A percentile compares a stretch with the other conserved stretches of the same genome.
These are phyloP conservation scores for Heimioporus punctisporus DNA, from an alignment of 1,284 basidiomycete genomes.

Conservation along the genomic window DNA sequence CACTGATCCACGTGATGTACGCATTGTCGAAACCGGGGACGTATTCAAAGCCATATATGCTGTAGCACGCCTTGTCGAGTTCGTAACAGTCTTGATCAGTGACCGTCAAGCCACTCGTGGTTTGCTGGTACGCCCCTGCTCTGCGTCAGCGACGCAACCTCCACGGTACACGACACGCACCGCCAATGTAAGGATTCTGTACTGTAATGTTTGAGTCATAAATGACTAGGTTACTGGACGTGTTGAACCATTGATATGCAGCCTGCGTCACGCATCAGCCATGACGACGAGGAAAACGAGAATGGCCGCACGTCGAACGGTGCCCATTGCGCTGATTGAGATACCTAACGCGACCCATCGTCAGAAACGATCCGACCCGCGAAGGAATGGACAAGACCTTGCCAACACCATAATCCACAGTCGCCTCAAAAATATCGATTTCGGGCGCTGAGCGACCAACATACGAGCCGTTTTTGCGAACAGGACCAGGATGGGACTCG, in stretches of 20 bases:
- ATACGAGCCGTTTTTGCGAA: constrained; percentile 56
- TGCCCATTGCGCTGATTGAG: constrained; percentile 38
- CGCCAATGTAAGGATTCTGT: constrained; percentile 32
- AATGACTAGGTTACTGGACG: constrained; percentile 25
- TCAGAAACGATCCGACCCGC: constrained; percentile 8
- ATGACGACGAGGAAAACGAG: not conserved
- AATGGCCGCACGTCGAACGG: constrained; percentile 30
- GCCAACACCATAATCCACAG: constrained; percentile 28
- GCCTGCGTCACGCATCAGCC: constrained; percentile 24
- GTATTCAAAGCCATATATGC: constrained; percentile 37
- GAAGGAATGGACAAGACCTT: constrained; percentile 21
- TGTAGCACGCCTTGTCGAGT: constrained; percentile 27
- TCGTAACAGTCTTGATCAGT: constrained; percentile 36
- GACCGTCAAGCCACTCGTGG: constrained; percentile 32
- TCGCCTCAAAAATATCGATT: constrained; percentile 49
- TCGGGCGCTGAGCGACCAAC: constrained; percentile 84
- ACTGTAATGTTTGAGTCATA: constrained; percentile 28
- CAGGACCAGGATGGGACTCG: constrained; percentile 85
- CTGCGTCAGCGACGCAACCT: constrained; percentile 1
- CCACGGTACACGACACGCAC: constrained; percentile 13
- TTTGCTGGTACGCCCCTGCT: constrained; percentile 34
- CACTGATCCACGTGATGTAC: constrained; percentile 52
- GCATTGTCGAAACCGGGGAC: constrained; percentile 40
- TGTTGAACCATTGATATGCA: constrained; percentile 31
- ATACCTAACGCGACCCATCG: constrained; percentile 22